Percentiles rank a stretch among this genome's conserved stretches.
Conservation (phyloP, 2,329 filamentous ascomycete species). For the Aureobasidium sp. region DNA sequence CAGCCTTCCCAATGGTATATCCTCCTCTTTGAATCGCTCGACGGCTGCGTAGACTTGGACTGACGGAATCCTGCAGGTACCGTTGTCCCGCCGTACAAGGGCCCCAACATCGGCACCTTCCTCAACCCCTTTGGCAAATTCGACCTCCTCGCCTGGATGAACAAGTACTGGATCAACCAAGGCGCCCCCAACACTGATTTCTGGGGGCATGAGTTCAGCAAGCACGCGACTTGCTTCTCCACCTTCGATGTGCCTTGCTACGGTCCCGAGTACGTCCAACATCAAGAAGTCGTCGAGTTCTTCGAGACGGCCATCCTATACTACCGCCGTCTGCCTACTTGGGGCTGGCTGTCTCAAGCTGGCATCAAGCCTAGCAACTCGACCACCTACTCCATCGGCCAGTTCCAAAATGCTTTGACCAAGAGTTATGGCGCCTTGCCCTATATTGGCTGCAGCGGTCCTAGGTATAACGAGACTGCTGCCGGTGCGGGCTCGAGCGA, state of each 20-base stretch:
- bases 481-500: slow-evolving; percentile 48
- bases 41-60: not conserved
- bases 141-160: slow-evolving; percentile 60
- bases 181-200: slow-evolving; percentile 51
- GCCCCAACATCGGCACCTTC: slow-evolving; percentile 52
- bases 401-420: slow-evolving; percentile 47
- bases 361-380: slow-evolving; percentile 53
- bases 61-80: slow-evolving; percentile 25
- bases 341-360: slow-evolving; percentile 49
- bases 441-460: slow-evolving; percentile 56
- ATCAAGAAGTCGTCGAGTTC: slow-evolving; percentile 57
- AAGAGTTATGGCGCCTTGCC: slow-evolving; percentile 48
- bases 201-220: slow-evolving; percentile 62
- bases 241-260: slow-evolving; percentile 61
- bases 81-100: slow-evolving; percentile 52
- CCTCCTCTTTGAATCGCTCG: slow-evolving; percentile 16
- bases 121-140: slow-evolving; percentile 51
- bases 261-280: slow-evolving; percentile 48
- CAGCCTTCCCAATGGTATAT: slow-evolving; percentile 44
- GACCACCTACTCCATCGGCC: slow-evolving; percentile 49
- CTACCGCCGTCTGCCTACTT: slow-evolving; percentile 54
- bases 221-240: slow-evolving; percentile 61
- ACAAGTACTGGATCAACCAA: slow-evolving; percentile 57
- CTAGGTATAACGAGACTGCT: slow-evolving; percentile 53
- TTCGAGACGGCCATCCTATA: slow-evolving; percentile 55